Evolutionary conservation across 2,329 filamentous ascomycete genomes (phyloP).

Genomic region (Coleophoma crateriformis): DNA sequence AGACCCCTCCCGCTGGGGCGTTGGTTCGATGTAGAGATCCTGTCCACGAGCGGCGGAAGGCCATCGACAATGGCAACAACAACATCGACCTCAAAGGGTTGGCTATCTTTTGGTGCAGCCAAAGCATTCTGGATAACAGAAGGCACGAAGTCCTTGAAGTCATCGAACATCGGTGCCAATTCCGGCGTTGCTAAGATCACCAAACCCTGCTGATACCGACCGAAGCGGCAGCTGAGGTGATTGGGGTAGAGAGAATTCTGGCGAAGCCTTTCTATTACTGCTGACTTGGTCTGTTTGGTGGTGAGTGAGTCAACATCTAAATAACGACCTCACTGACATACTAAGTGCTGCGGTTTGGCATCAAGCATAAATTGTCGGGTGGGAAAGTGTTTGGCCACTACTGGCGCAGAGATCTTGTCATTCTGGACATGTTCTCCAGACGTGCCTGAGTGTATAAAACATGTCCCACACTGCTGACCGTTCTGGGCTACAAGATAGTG

Average conservation of each 20-base stretch:
- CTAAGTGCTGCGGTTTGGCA: too few relatives aligned
- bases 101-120: conserved; percentile 1
- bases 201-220: conserved; percentile 10
- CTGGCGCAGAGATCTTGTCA: too few relatives aligned
- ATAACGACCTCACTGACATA: too few relatives aligned
- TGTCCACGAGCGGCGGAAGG: conserved; percentile 31
- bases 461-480: too few relatives aligned
- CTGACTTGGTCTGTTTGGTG: too few relatives aligned
- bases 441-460: too few relatives aligned
- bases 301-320: too few relatives aligned
- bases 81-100: conserved; percentile 35
- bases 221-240: background rate
- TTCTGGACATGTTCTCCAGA: too few relatives aligned
- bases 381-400: too few relatives aligned
- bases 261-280: too few relatives aligned
- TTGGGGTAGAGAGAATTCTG: background rate
- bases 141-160: conserved; percentile 21
- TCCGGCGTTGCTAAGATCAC: conserved; percentile 27
- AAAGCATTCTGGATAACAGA: conserved; percentile 11
- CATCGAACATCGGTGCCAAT: conserved; percentile 23
- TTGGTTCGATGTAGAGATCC: conserved; percentile 4
- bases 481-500: too few relatives aligned
- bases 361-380: too few relatives aligned
- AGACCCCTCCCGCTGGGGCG: conserved; percentile 32
- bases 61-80: conserved; percentile 52